phyloP scores from a whole-genome alignment of 495 filamentous ascomycete species.

The Mytilinidion resinicola region DNA sequence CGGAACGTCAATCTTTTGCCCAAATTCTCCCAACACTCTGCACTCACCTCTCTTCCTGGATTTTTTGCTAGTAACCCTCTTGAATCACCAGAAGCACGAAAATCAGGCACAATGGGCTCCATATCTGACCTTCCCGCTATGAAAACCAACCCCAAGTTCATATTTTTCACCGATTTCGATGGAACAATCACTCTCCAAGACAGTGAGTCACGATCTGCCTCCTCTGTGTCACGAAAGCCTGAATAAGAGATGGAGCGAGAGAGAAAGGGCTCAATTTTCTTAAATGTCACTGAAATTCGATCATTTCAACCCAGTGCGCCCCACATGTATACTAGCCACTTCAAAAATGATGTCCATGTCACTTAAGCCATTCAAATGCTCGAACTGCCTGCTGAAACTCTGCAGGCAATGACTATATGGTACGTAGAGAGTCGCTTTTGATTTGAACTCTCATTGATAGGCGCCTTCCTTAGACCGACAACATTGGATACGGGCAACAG shows the following conservation, averaged over 20 bases:
- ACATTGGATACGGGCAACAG: conserved; percentile 69
- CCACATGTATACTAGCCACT: no score
- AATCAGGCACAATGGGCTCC: conserved; percentile 6
- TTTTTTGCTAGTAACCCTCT: background rate
- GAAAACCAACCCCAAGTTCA: conserved; percentile 51
- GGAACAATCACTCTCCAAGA: conserved; percentile 88
- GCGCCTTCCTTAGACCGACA: conserved; percentile 60
- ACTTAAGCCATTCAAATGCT: background rate
- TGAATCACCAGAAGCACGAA: background rate
- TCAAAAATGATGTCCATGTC: no score
- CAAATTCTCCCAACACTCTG: background rate
- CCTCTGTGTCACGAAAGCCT: background rate
- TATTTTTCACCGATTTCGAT: conserved; percentile 98
- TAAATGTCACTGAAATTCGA: no score
- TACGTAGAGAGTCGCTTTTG: conserved; percentile 28
- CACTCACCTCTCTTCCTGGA: background rate
- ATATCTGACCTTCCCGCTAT: conserved; percentile 23
- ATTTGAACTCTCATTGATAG: conserved; percentile 8
- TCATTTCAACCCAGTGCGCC: no score
- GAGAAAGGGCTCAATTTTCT: no score
- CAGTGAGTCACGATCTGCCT: conserved; percentile 45
- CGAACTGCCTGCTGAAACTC: conserved; percentile 8
- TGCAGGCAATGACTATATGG: conserved; percentile 81
- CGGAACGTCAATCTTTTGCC: background rate
- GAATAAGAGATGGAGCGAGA: no score